phyloP scores from a whole-genome alignment of 495 filamentous ascomycete species.

The Physcia stellaris region DNA sequence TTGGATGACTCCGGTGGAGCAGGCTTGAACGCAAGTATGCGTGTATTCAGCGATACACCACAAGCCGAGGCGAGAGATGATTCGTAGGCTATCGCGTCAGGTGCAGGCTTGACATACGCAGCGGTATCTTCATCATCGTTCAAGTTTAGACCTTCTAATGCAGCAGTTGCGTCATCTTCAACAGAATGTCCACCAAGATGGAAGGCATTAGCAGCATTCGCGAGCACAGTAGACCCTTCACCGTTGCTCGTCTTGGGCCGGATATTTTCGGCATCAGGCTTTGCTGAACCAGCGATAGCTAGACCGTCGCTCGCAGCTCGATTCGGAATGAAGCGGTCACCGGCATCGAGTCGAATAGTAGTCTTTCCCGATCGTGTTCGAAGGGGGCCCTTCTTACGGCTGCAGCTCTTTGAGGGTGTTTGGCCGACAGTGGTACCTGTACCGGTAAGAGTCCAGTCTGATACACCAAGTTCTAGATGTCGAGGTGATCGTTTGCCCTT shows the following conservation, averaged over 20 bases:
- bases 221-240: constrained; percentile 58
- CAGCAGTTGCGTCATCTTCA: constrained; percentile 64
- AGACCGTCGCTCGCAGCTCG: constrained; percentile 79
- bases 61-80: constrained; percentile 85
- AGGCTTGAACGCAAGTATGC: constrained; percentile 98
- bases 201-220: constrained; percentile 53
- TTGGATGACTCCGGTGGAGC: constrained; percentile 91
- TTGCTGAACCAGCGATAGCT: constrained; percentile 63
- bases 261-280: constrained; percentile 53
- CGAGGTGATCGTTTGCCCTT: constrained; percentile 51
- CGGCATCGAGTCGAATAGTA: constrained; percentile 63
- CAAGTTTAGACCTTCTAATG: constrained; percentile 65
- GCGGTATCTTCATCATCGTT: constrained; percentile 43
- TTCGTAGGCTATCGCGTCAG: constrained; percentile 80
- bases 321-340: constrained; percentile 96
- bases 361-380: constrained; percentile 63
- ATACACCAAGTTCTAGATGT: constrained; percentile 83
- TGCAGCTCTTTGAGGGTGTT: constrained; percentile 54
- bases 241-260: constrained; percentile 53
- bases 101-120: constrained; percentile 61
- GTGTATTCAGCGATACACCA: constrained; percentile 81
- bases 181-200: constrained; percentile 47
- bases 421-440: constrained; percentile 54
- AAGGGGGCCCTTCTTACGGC: constrained; percentile 45
- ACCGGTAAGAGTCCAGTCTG: constrained; percentile 81